Conservation (phyloP, 179 eudicot genomes). For the Pouteria campechiana region DNA sequence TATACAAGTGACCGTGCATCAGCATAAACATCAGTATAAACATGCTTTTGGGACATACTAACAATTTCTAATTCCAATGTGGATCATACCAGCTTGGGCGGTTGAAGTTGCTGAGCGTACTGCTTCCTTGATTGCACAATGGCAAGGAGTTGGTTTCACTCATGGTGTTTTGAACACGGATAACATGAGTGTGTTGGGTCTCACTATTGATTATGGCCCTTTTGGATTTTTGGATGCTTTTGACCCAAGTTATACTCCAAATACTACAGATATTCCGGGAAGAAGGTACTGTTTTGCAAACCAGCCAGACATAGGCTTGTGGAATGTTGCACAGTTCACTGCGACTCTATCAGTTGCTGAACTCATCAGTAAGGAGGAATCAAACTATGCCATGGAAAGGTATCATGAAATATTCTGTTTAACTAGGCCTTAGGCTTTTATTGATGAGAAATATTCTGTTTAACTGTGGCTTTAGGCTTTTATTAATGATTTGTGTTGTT, state of each 20-base stretch:
- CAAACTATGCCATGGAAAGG: constrained; percentile 95
- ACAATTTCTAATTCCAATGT: neutral
- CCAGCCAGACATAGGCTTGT: constrained; percentile 97
- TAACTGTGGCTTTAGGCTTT: neutral
- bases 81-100: constrained; percentile 70
- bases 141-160: constrained; percentile 99
- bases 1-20: no score
- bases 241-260: constrained; percentile 98
- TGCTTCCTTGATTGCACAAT: constrained; percentile 84
- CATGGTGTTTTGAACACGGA: constrained; percentile 99
- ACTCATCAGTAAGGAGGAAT: constrained; percentile 69
- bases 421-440: neutral
- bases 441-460: neutral
- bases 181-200: constrained; percentile 96
- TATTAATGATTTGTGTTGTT: neutral
- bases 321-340: constrained; percentile 91
- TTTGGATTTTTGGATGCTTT: constrained; percentile 99
- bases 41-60: neutral
- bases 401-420: constrained; percentile 7
- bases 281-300: constrained; percentile 98
- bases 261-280: constrained; percentile 98
- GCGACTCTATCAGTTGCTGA: constrained; percentile 81
- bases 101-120: constrained; percentile 99
- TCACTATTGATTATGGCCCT: constrained; percentile 98
- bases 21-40: no score